A percentile compares a stretch with the other conserved stretches of the same genome.
These are phyloP conservation scores for Cyanophora paradoxa DNA, from an alignment of 78 protist genomes.

Conservation along the genomic window DNA sequence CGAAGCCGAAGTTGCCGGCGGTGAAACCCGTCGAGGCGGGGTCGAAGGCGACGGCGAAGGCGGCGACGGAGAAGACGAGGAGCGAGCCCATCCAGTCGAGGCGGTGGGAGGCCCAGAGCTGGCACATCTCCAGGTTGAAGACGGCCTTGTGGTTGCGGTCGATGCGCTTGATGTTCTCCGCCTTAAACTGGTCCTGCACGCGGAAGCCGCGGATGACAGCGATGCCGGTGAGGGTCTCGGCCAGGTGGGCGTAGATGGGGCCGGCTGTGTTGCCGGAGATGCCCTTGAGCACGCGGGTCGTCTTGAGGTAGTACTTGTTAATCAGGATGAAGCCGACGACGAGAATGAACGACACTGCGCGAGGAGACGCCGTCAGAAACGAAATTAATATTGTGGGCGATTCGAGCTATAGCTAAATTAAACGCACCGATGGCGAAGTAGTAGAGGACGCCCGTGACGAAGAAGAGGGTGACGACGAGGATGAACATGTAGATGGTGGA, in stretches of 20 bases:
- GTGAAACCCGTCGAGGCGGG: too few species aligned
- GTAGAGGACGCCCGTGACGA: conserved; percentile 12
- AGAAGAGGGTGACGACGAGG: background rate
- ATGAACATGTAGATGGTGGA: background rate
- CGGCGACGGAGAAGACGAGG: background rate
- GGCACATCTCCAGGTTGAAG: background rate
- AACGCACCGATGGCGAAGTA: too few species aligned
- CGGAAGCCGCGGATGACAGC: conserved; percentile 2
- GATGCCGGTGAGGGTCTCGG: background rate
- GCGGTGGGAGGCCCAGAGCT: background rate
- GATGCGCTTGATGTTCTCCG: background rate
- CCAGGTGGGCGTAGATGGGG: background rate
- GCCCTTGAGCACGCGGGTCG: background rate
- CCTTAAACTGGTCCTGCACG: background rate
- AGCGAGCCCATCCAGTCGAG: background rate
- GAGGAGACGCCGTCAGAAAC: too few species aligned
- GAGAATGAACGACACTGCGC: background rate
- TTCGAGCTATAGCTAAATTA: too few species aligned
- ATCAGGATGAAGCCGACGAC: background rate
- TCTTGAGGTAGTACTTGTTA: background rate
- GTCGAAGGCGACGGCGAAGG: background rate
- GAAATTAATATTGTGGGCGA: too few species aligned
- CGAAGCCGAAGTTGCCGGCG: background rate
- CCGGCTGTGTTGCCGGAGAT: background rate
- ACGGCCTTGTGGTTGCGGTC: background rate